These are phyloP conservation scores for Podila epicladia DNA, from an alignment of 192 early-diverging fungal species.

Conservation along the genomic window DNA sequence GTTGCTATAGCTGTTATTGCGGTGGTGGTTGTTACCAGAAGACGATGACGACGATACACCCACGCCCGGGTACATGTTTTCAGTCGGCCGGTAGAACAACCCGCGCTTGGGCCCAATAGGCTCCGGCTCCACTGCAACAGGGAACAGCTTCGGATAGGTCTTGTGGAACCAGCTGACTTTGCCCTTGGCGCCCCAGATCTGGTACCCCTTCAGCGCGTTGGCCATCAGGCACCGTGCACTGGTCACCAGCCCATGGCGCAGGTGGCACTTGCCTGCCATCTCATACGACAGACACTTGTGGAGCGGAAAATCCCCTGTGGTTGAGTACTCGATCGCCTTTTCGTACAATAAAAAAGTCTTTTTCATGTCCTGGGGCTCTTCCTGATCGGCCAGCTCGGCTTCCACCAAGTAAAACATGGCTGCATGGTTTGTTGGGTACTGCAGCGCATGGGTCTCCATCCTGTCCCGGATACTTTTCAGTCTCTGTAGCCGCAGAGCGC, in stretches of 20 bases:
- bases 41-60: not conserved
- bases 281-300: constrained; percentile 44
- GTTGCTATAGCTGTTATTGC: not conserved
- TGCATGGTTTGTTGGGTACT: constrained; percentile 43
- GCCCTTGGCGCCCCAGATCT: constrained; percentile 41
- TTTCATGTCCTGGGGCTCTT: constrained; percentile 7
- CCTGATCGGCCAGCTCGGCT: constrained; percentile 41
- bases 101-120: constrained; percentile 8
- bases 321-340: constrained; percentile 31
- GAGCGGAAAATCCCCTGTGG: constrained; percentile 36
- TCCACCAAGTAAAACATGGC: constrained; percentile 47
- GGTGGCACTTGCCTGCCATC: constrained; percentile 23
- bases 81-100: constrained; percentile 23
- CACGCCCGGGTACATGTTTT: not conserved
- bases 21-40: not conserved
- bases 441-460: constrained; percentile 23
- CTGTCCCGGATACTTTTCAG: constrained; percentile 13
- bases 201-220: constrained; percentile 25
- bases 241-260: constrained; percentile 27
- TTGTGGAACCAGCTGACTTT: constrained; percentile 34
- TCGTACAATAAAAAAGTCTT: constrained; percentile 30
- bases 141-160: constrained; percentile 31
- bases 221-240: constrained; percentile 27
- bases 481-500: constrained; percentile 1
- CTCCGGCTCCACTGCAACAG: not conserved